phyloP scores from a whole-genome alignment of 2,329 filamentous ascomycete species.

The Botrytis deweyae region DNA sequence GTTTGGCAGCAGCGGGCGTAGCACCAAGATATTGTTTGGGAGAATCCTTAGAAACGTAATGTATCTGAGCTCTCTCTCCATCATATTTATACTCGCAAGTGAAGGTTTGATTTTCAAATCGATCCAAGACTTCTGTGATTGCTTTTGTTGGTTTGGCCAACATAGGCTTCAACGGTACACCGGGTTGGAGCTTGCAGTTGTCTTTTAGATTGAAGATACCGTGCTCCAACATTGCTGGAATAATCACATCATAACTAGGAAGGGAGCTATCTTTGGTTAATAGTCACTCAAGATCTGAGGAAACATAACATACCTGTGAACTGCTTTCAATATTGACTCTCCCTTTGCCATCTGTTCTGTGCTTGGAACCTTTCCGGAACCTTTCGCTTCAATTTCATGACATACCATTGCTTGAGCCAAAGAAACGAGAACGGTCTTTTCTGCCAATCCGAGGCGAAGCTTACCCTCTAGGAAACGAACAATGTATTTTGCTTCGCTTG shows the following conservation, averaged over 20 bases:
- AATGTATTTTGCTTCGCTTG: conserved; percentile 93
- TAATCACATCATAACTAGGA: conserved; percentile 91
- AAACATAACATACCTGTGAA: conserved; percentile 66
- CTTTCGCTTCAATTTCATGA: conserved; percentile 73
- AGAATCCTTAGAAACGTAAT: conserved; percentile 85
- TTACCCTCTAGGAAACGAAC: conserved; percentile 94
- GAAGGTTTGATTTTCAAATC: conserved; percentile 92
- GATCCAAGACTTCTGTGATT: conserved; percentile 94
- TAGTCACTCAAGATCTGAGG: not conserved
- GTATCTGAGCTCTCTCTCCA: conserved; percentile 96
- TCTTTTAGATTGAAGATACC: conserved; percentile 82
- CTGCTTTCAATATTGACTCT: conserved; percentile 81
- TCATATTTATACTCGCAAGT: conserved; percentile 99
- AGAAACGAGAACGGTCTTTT: conserved; percentile 87
- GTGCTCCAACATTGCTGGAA: conserved; percentile 83
- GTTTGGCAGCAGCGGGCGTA: conserved; percentile 59
- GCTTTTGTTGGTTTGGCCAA: conserved; percentile 97
- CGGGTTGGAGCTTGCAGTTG: conserved; percentile 86
- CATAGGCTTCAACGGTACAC: conserved; percentile 97
- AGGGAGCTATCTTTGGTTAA: conserved; percentile 67
- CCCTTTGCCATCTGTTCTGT: conserved; percentile 78
- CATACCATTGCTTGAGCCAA: conserved; percentile 84
- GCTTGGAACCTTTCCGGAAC: conserved; percentile 62
- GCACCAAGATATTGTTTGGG: conserved; percentile 66
- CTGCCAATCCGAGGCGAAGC: conserved; percentile 83